A percentile compares a stretch with the other conserved stretches of the same genome.
Conservation (phyloP, 768 basidiomycete genomes). For the Serpula lacrymans region DNA sequence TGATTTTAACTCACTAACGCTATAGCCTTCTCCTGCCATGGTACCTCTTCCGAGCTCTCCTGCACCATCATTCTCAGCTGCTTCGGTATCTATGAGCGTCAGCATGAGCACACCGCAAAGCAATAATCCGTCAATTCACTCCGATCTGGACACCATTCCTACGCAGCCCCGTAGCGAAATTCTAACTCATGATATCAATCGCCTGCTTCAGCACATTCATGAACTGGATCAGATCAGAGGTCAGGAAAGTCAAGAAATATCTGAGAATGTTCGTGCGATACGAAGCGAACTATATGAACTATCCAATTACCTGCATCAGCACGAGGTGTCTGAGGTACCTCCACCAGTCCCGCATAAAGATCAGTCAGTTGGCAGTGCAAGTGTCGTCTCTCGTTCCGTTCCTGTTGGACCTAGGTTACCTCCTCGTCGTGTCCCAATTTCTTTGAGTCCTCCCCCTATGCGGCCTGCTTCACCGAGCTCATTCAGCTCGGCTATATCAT, state of each 20-base stretch:
- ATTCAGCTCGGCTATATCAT: slow-evolving; percentile 35
- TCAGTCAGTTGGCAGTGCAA: slow-evolving; percentile 43
- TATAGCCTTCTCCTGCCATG: slow-evolving; percentile 31
- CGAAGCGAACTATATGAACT: slow-evolving; percentile 67
- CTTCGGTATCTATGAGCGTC: slow-evolving; percentile 42
- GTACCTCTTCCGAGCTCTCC: slow-evolving; percentile 27
- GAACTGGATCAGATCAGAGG: slow-evolving; percentile 63
- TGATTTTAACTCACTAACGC: slow-evolving; percentile 20
- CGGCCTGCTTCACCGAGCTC: slow-evolving; percentile 40
- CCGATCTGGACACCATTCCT: slow-evolving; percentile 41
- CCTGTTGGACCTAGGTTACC: slow-evolving; percentile 23
- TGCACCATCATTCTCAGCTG: slow-evolving; percentile 35
- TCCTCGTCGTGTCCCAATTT: slow-evolving; percentile 26
- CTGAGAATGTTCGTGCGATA: slow-evolving; percentile 66
- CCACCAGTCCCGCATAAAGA: slow-evolving; percentile 30
- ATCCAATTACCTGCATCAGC: slow-evolving; percentile 50
- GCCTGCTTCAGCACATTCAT: slow-evolving; percentile 51
- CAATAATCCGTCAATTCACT: slow-evolving; percentile 46
- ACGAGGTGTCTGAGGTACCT: slow-evolving; percentile 16
- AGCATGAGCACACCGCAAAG: slow-evolving; percentile 49
- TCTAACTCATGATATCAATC: slow-evolving; percentile 49
- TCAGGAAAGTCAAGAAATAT: slow-evolving; percentile 60
- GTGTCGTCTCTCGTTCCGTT: slow-evolving; percentile 27
- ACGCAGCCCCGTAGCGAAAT: slow-evolving; percentile 39
- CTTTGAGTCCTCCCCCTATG: slow-evolving; percentile 42